phyloP scores from a whole-genome alignment of 2,329 filamentous ascomycete species.

The Colletotrichum filicis region DNA sequence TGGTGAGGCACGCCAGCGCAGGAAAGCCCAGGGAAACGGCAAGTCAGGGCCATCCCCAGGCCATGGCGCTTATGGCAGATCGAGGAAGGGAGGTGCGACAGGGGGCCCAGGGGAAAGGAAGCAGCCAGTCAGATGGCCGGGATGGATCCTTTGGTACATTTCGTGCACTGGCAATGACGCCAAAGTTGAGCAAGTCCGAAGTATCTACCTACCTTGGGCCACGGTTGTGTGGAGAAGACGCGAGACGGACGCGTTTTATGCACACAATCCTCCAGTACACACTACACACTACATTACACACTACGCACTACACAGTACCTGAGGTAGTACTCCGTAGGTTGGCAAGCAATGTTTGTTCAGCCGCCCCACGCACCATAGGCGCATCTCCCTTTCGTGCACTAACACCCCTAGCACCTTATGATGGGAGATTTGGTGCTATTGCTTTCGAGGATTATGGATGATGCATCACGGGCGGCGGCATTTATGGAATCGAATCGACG shows the following conservation, averaged over 20 bases:
- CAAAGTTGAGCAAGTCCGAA: conserved; percentile 22
- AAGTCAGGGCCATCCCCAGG: conserved; percentile 29
- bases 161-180: conserved; percentile 21
- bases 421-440: background rate
- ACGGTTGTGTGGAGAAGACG: conserved; percentile 24
- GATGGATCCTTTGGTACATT: background rate
- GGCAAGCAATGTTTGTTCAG: background rate
- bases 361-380: conserved; percentile 1
- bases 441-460: conserved; percentile 15
- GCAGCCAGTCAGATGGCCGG: conserved; percentile 20
- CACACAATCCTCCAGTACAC: background rate
- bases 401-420: conserved; percentile 1
- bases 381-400: background rate
- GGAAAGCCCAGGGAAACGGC: conserved; percentile 11
- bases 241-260: conserved; percentile 26
- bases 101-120: background rate
- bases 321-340: too few species aligned
- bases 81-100: conserved; percentile 30
- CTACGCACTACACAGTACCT: too few species aligned
- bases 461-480: conserved; percentile 22
- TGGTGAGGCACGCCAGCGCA: conserved; percentile 25
- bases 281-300: too few species aligned
- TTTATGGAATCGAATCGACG: conserved; percentile 10
- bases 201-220: background rate
- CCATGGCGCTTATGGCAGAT: conserved; percentile 32